A percentile compares a stretch with the other conserved stretches of the same genome.
These are phyloP conservation scores for Hansfordia pulvinata DNA, from an alignment of 2,329 filamentous ascomycete genomes.

Conservation along the genomic window DNA sequence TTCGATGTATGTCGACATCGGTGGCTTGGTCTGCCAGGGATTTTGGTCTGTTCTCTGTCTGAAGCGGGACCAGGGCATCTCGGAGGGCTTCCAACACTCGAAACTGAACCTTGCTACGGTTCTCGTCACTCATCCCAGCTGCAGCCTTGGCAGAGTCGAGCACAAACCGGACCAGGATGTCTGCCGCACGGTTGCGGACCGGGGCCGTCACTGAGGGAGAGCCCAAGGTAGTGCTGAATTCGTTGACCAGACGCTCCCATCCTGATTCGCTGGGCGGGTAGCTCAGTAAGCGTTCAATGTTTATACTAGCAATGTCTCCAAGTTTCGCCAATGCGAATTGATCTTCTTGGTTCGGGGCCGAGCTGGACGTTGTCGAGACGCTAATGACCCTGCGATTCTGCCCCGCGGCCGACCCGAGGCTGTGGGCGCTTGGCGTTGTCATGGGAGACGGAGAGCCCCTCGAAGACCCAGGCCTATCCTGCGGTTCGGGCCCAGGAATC, in stretches of 20 bases:
- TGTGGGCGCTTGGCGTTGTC: constrained; percentile 18
- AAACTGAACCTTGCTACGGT: constrained; percentile 51
- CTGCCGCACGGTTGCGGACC: constrained; percentile 46
- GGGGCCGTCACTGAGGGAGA: constrained; percentile 31
- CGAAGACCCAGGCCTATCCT: too few relatives aligned
- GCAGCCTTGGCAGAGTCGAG: constrained; percentile 45
- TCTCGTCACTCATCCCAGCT: constrained; percentile 32
- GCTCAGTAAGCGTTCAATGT: constrained; percentile 59
- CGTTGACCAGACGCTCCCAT: constrained; percentile 54
- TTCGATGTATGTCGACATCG: constrained; percentile 69
- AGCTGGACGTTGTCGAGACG: constrained; percentile 27
- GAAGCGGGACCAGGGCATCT: constrained; percentile 44
- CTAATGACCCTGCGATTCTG: constrained; percentile 33
- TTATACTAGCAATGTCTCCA: constrained; percentile 59
- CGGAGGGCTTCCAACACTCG: constrained; percentile 56
- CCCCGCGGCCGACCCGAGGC: constrained; percentile 13
- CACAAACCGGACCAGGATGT: constrained; percentile 45
- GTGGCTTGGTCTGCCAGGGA: constrained; percentile 46
- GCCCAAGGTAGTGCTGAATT: constrained; percentile 37
- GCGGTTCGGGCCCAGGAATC: too few relatives aligned
- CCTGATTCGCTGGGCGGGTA: constrained; percentile 56
- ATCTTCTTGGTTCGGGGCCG: constrained; percentile 45
- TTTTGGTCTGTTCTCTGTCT: constrained; percentile 33
- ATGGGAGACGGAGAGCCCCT: constrained; percentile 16
- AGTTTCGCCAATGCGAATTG: constrained; percentile 60